Conservation (phyloP, 805 yeast genomes). For the Peterozyma xylosa region DNA sequence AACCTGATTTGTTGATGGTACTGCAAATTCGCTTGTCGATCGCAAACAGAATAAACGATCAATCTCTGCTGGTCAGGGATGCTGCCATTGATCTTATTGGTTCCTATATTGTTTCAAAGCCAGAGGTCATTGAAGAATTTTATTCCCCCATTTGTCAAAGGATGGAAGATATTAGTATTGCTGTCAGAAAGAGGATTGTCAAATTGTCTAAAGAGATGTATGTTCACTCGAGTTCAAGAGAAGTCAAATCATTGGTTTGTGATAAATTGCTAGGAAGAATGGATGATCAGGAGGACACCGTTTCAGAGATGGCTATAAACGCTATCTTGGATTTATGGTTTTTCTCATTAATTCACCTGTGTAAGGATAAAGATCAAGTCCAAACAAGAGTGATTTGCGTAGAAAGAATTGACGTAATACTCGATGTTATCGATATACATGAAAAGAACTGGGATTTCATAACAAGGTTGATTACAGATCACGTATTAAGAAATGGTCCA, state of each 20-base stretch:
- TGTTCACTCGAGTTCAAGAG: conserved; percentile 18
- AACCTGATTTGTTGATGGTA: conserved; percentile 40
- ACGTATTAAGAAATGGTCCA: conserved; percentile 24
- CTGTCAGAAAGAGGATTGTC: conserved; percentile 58
- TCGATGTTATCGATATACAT: conserved; percentile 26
- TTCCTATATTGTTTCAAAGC: conserved; percentile 34
- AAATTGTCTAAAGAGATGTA: conserved; percentile 44
- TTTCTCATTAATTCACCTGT: conserved; percentile 6
- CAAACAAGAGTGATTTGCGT: conserved; percentile 3
- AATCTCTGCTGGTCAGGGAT: conserved; percentile 67
- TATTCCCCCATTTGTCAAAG: conserved; percentile 41
- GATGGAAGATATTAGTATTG: conserved; percentile 50
- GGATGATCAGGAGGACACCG: conserved; percentile 65
- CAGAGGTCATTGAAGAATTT: conserved; percentile 38
- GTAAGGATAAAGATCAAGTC: conserved; percentile 1
- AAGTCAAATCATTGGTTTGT: conserved; percentile 32
- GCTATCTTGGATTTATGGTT: conserved; percentile 33
- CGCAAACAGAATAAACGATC: conserved; percentile 42
- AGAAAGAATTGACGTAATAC: conserved; percentile 24
- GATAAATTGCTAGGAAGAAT: conserved; percentile 45
- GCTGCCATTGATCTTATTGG: conserved; percentile 66
- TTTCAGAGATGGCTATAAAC: conserved; percentile 33
- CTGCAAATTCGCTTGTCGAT: conserved; percentile 47
- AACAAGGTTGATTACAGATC: conserved; percentile 38
- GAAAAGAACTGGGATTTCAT: conserved; percentile 36